phyloP scores from a whole-genome alignment of 1,284 basidiomycete species.

The Lentinus polychrous region DNA sequence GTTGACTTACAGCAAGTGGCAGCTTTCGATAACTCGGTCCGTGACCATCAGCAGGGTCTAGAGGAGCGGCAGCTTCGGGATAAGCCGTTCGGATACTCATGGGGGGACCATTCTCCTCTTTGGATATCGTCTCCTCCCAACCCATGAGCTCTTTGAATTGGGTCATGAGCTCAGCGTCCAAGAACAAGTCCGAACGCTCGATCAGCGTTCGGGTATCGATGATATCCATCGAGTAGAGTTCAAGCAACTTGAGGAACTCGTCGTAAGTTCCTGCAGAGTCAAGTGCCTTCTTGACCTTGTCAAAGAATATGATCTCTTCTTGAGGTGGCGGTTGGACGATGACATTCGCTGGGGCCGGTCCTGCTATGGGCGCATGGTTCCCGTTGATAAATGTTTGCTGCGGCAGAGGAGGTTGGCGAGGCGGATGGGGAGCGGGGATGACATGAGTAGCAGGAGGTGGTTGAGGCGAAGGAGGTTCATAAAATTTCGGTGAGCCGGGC shows the following conservation, averaged over 20 bases:
- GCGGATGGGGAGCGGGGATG: slow-evolving; percentile 8
- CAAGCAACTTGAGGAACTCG: slow-evolving; percentile 80
- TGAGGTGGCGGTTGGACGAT: slow-evolving; percentile 33
- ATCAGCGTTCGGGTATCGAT: slow-evolving; percentile 84
- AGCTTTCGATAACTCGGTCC: slow-evolving; percentile 91
- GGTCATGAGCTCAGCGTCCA: slow-evolving; percentile 75
- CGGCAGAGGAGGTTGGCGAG: slow-evolving; percentile 7
- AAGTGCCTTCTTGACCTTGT: slow-evolving; percentile 76
- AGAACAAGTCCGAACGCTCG: slow-evolving; percentile 73
- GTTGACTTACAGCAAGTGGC: slow-evolving; percentile 69
- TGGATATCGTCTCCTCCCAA: slow-evolving; percentile 64
- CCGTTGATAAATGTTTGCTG: slow-evolving; percentile 1
- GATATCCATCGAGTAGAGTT: slow-evolving; percentile 81
- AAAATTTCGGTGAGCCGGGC: slow-evolving; percentile 49
- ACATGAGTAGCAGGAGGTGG: slow-evolving; percentile 13
- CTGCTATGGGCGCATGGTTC: slow-evolving; percentile 1
- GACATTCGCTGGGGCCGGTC: slow-evolving; percentile 10
- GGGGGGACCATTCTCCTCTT: slow-evolving; percentile 68
- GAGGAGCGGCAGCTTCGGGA: slow-evolving; percentile 61
- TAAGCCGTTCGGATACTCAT: slow-evolving; percentile 67
- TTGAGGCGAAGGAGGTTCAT: slow-evolving; percentile 29
- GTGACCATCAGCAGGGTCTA: slow-evolving; percentile 66
- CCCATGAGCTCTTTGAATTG: slow-evolving; percentile 88
- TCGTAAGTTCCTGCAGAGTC: slow-evolving; percentile 73
- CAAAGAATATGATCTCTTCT: slow-evolving; percentile 93